Conservation (phyloP, 306 rosid genomes). For the Begonia masoniana region DNA sequence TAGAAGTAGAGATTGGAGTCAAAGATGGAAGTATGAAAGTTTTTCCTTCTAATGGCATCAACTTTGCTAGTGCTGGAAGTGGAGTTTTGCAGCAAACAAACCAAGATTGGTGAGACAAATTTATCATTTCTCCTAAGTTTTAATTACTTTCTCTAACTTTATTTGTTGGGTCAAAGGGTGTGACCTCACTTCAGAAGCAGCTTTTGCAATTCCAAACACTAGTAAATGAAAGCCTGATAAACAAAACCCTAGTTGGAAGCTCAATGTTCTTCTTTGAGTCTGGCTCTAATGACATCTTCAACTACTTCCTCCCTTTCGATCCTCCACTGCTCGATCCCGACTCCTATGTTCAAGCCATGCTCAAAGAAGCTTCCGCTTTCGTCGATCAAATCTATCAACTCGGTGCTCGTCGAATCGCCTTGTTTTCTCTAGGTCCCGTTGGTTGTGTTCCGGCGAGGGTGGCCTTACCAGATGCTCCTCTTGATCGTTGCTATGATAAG, state of each 20-base stretch:
- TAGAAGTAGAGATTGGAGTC: slow-evolving; percentile 16
- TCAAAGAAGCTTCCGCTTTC: slow-evolving; percentile 12
- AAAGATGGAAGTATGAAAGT: slow-evolving; percentile 19
- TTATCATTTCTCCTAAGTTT: too few species aligned
- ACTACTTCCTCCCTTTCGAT: slow-evolving; percentile 11
- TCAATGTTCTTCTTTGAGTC: slow-evolving; percentile 29
- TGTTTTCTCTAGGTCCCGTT: slow-evolving; percentile 21
- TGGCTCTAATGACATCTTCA: slow-evolving; percentile 28
- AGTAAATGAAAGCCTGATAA: slow-evolving; percentile 14
- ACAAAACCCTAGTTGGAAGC: slow-evolving; percentile 8
- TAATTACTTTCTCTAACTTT: too few species aligned
- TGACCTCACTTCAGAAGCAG: slow-evolving; percentile 19
- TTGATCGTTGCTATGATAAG: slow-evolving; percentile 10
- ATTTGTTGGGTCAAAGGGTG: slow-evolving; percentile 6
- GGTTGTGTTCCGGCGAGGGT: slow-evolving; percentile 31
- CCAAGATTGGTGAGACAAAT: slow-evolving; percentile 6
- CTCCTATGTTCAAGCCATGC: slow-evolving; percentile 17
- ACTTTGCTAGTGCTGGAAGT: slow-evolving; percentile 42
- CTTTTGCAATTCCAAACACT: slow-evolving; percentile 19
- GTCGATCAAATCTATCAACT: slow-evolving; percentile 10
- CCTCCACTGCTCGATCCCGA: slow-evolving; percentile 6
- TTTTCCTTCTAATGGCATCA: slow-evolving; percentile 30
- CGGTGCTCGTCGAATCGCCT: slow-evolving; percentile 16
- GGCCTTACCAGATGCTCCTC: slow-evolving; percentile 13
- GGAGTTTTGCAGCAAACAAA: slow-evolving; percentile 17